Conservation (phyloP, 768 basidiomycete species). For the Flagelloscypha sp. region DNA sequence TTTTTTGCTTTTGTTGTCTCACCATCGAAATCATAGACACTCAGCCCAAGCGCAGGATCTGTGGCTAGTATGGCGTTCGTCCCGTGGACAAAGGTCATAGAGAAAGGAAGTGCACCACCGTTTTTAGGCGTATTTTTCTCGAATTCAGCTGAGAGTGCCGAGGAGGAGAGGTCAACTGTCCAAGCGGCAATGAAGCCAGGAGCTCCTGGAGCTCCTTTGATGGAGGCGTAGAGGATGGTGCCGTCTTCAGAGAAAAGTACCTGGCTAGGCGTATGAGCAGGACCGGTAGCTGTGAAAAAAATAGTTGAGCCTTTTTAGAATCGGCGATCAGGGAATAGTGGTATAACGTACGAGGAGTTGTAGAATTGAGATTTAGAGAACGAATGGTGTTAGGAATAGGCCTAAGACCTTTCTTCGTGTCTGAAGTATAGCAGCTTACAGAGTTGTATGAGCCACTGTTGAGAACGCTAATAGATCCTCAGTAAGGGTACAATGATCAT, state of each 20-base stretch:
- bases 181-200: constrained; percentile 28
- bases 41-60: constrained; percentile 9
- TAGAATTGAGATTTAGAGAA: constrained; percentile 21
- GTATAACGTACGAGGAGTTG: constrained; percentile 14
- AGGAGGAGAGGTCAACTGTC: constrained; percentile 22
- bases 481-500: constrained; percentile 9
- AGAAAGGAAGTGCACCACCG: constrained; percentile 25
- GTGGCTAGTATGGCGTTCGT: constrained; percentile 11
- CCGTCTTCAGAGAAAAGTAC: constrained; percentile 25
- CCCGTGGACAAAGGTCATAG: constrained; percentile 15
- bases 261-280: constrained; percentile 21
- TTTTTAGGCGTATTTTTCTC: constrained; percentile 16
- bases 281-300: constrained; percentile 15
- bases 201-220: constrained; percentile 23
- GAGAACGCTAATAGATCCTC: constrained; percentile 20
- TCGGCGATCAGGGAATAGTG: too few species aligned
- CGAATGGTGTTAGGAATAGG: constrained; percentile 22
- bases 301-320: neutral
- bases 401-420: constrained; percentile 18
- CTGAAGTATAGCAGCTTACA: constrained; percentile 23
- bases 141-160: constrained; percentile 23
- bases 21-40: constrained; percentile 9
- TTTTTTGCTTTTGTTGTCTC: constrained; percentile 3
- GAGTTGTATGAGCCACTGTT: constrained; percentile 17
- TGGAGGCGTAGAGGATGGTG: constrained; percentile 22